Evolutionary conservation across 345 rosid genomes (phyloP).

Genomic region (Balakata baccata): DNA sequence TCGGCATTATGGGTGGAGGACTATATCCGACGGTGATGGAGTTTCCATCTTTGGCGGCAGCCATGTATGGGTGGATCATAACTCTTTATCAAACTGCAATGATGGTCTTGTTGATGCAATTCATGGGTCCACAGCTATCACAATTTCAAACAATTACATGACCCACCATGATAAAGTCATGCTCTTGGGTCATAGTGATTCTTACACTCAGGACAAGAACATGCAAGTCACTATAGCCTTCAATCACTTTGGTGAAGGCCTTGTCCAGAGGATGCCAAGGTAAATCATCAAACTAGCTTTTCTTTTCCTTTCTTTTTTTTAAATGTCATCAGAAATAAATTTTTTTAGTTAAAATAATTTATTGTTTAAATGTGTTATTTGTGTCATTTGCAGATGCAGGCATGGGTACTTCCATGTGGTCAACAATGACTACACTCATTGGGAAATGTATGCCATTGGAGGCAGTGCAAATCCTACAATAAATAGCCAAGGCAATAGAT

Average conservation of each 20-base stretch:
- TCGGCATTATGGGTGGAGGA: slow-evolving; percentile 30
- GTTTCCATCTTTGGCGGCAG: slow-evolving; percentile 32
- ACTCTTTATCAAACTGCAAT: slow-evolving; percentile 21
- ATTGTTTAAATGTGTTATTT: background rate
- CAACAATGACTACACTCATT: slow-evolving; percentile 33
- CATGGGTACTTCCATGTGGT: slow-evolving; percentile 34
- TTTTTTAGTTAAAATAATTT: background rate
- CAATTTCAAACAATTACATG: slow-evolving; percentile 33
- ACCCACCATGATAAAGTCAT: slow-evolving; percentile 36
- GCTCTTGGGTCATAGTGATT: slow-evolving; percentile 31
- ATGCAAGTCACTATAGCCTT: slow-evolving; percentile 35
- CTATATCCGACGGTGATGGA: slow-evolving; percentile 32
- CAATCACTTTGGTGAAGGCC: slow-evolving; percentile 35
- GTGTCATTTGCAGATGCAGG: slow-evolving; percentile 21
- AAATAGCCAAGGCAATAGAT: slow-evolving; percentile 33
- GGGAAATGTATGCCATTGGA: slow-evolving; percentile 38
- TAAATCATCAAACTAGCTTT: background rate
- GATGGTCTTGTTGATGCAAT: slow-evolving; percentile 29
- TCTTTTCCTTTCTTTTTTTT: too few species aligned
- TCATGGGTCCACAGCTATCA: slow-evolving; percentile 29
- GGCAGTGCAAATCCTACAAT: slow-evolving; percentile 30
- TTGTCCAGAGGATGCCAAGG: slow-evolving; percentile 36
- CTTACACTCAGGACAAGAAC: slow-evolving; percentile 28
- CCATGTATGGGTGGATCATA: slow-evolving; percentile 31
- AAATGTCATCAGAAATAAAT: too few species aligned